Conservation (phyloP, 441 rosid genomes). For the Populus hybrid region DNA sequence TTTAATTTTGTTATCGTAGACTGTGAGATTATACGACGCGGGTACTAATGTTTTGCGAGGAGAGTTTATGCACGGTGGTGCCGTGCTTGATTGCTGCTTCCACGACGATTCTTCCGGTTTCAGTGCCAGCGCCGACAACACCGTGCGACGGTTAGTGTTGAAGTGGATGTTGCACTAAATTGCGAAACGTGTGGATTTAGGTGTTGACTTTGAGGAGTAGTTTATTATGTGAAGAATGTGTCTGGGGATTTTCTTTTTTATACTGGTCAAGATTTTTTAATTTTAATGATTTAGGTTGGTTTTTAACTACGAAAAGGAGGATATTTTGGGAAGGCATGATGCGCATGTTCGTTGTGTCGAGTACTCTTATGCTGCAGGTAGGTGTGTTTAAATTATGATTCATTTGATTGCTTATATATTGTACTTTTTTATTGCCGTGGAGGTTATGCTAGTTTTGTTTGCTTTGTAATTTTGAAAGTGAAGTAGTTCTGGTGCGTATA, state of each 20-base stretch:
- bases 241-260: not conserved
- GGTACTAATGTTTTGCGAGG: slow-evolving; percentile 70
- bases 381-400: slow-evolving; percentile 22
- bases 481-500: not conserved
- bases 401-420: not conserved
- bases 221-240: not conserved
- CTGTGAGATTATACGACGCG: slow-evolving; percentile 82
- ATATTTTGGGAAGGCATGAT: slow-evolving; percentile 86
- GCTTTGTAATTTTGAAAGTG: not conserved
- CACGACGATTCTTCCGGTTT: slow-evolving; percentile 98
- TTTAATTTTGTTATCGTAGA: slow-evolving; percentile 26
- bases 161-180: not conserved
- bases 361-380: slow-evolving; percentile 94
- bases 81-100: slow-evolving; percentile 96
- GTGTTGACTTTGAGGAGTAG: not conserved
- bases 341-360: slow-evolving; percentile 90
- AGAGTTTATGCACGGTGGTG: slow-evolving; percentile 88
- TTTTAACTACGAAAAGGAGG: slow-evolving; percentile 81
- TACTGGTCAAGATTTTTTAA: slow-evolving; percentile 6
- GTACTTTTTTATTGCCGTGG: slow-evolving; percentile 2
- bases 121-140: slow-evolving; percentile 70
- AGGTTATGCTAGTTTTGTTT: not conserved
- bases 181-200: not conserved
- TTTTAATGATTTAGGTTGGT: slow-evolving; percentile 60
- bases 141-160: slow-evolving; percentile 68